These are phyloP conservation scores for Penicillium sp. DNA, from an alignment of 2,329 filamentous ascomycete genomes.

Conservation along the genomic window DNA sequence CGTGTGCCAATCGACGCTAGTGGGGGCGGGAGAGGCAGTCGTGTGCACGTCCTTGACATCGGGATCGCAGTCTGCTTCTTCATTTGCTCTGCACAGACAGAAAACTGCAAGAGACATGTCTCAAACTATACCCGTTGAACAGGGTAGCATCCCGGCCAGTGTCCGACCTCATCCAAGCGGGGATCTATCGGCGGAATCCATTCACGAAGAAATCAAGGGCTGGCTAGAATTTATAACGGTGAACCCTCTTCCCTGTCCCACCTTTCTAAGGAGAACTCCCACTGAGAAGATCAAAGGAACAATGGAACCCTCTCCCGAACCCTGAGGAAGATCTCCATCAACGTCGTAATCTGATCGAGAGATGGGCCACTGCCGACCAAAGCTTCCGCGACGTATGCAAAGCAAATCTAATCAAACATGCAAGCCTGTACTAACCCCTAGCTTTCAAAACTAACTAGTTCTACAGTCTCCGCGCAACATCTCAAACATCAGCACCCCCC, in stretches of 20 bases:
- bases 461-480: not conserved
- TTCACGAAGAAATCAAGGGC: not conserved
- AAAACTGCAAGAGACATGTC: not conserved
- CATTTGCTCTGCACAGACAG: not conserved
- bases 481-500: not conserved
- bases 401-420: not conserved
- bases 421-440: not conserved
- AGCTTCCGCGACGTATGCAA: not conserved
- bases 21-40: not conserved
- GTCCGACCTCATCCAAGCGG: not conserved
- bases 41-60: not conserved
- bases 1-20: not conserved
- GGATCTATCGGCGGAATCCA: not conserved
- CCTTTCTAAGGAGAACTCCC: not conserved
- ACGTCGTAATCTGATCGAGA: not conserved
- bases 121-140: not conserved
- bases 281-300: not conserved
- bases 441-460: not conserved
- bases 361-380: not conserved
- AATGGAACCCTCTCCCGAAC: not conserved
- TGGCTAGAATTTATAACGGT: not conserved
- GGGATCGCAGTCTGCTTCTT: not conserved
- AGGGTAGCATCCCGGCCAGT: not conserved
- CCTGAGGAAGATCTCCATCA: not conserved
- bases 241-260: not conserved